Conservation (phyloP, 202 grass and related monocot species). For the Elaeis oleifera region DNA sequence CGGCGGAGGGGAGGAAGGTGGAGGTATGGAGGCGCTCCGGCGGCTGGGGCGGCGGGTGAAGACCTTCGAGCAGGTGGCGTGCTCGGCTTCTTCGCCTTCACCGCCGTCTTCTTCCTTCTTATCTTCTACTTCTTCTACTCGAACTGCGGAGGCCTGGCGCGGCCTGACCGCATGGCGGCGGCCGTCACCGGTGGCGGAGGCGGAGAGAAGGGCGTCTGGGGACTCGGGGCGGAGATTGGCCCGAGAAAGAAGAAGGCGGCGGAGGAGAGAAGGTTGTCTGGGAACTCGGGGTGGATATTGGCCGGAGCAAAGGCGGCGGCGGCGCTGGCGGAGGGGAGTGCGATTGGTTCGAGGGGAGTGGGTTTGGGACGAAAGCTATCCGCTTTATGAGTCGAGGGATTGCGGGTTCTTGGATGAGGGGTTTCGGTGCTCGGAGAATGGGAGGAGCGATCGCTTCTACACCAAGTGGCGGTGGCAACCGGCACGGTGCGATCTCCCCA, state of each 20-base stretch:
- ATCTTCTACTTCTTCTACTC: neutral
- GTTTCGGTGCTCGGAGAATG: conserved; percentile 81
- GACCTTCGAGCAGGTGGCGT: conserved; percentile 17
- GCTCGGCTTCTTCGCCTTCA: conserved; percentile 1
- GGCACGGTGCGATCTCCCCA: conserved; percentile 53
- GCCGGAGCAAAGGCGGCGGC: no score
- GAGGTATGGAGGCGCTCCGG: neutral
- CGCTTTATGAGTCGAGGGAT: conserved; percentile 58
- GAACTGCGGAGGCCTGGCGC: neutral
- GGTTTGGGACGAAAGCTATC: conserved; percentile 55
- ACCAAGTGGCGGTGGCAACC: conserved; percentile 77
- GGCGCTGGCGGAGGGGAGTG: conserved; percentile 21
- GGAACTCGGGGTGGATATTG: no score
- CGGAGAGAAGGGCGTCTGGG: neutral
- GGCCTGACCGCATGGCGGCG: neutral
- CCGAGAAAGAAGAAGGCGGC: no score
- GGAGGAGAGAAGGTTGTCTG: neutral
- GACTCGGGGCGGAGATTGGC: no score
- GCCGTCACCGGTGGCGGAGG: neutral
- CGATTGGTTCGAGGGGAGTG: conserved; percentile 74
- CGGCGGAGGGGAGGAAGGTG: neutral
- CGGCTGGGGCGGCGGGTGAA: conserved; percentile 2
- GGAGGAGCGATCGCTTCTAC: conserved; percentile 55
- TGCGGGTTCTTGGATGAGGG: conserved; percentile 73
- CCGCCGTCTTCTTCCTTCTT: neutral